These are phyloP conservation scores for Casuarina cunninghamiana DNA, from an alignment of 306 rosid genomes.

Conservation along the genomic window DNA sequence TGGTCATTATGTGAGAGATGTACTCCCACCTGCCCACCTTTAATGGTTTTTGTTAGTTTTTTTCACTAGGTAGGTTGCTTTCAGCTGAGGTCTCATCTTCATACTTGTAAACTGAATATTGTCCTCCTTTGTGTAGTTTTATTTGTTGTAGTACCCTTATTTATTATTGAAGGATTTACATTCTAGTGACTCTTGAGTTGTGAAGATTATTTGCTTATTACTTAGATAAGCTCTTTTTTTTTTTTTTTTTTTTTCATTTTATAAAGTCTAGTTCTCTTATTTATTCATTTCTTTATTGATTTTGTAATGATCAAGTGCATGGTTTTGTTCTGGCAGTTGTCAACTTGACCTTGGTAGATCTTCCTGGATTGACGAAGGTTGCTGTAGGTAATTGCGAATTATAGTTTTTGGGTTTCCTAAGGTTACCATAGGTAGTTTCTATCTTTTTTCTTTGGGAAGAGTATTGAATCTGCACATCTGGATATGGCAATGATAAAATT, in stretches of 20 bases:
- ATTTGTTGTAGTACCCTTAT: neutral
- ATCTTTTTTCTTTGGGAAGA: slow-evolving; percentile 7
- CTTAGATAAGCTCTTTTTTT: neutral
- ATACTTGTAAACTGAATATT: neutral
- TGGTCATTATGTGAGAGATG: neutral
- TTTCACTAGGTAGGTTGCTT: neutral
- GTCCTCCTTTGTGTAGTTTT: neutral
- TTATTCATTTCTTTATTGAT: neutral
- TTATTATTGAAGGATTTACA: neutral
- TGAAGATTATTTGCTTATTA: neutral
- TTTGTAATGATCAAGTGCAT: slow-evolving; percentile 25
- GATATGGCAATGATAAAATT: slow-evolving; percentile 20
- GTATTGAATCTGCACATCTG: slow-evolving; percentile 1
- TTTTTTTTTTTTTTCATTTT: neutral
- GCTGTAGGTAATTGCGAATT: slow-evolving; percentile 78
- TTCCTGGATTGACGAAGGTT: slow-evolving; percentile 99
- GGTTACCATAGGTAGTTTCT: slow-evolving; percentile 89
- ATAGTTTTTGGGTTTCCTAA: slow-evolving; percentile 35
- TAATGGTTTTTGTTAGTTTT: neutral
- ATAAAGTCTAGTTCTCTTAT: neutral
- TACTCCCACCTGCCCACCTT: neutral
- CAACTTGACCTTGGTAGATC: slow-evolving; percentile 92
- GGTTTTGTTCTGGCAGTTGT: slow-evolving; percentile 74
- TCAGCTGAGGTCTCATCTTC: neutral
- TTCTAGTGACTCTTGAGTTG: neutral